A percentile compares a stretch with the other conserved stretches of the same genome.
These are phyloP conservation scores for Kregervanrija pseudodelftensis DNA, from an alignment of 805 yeast species.

Conservation along the genomic window DNA sequence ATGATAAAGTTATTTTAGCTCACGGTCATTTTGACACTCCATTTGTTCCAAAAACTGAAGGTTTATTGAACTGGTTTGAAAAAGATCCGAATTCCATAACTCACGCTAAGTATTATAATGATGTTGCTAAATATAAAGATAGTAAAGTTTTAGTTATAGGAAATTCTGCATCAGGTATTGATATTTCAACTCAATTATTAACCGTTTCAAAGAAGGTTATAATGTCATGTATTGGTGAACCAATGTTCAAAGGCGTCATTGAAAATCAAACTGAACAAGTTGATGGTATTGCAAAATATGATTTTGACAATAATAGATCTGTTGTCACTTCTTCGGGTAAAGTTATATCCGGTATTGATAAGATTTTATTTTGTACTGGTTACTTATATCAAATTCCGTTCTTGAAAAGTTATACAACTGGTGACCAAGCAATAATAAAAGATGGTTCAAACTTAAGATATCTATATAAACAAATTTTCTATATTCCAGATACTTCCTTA, in stretches of 20 bases:
- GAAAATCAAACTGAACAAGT: slow-evolving; percentile 20
- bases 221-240: slow-evolving; percentile 24
- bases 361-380: slow-evolving; percentile 67
- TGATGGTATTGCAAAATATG: slow-evolving; percentile 20
- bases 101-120: slow-evolving; percentile 39
- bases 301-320: slow-evolving; percentile 21
- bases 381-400: slow-evolving; percentile 63
- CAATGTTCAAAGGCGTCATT: slow-evolving; percentile 23
- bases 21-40: slow-evolving; percentile 45
- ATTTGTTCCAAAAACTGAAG: slow-evolving; percentile 36
- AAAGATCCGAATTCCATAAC: slow-evolving; percentile 27
- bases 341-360: slow-evolving; percentile 41
- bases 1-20: slow-evolving; percentile 35
- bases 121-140: slow-evolving; percentile 25
- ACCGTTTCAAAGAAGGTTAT: slow-evolving; percentile 24
- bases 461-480: slow-evolving; percentile 40
- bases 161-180: slow-evolving; percentile 69
- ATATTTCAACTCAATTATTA: slow-evolving; percentile 32
- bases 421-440: slow-evolving; percentile 20
- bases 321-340: slow-evolving; percentile 45
- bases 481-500: slow-evolving; percentile 39
- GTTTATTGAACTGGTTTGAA: slow-evolving; percentile 30
- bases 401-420: slow-evolving; percentile 31
- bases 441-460: slow-evolving; percentile 33
- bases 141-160: slow-evolving; percentile 31